phyloP scores from a whole-genome alignment of 75 land plant genomes.

The Pinus albicaulis region DNA sequence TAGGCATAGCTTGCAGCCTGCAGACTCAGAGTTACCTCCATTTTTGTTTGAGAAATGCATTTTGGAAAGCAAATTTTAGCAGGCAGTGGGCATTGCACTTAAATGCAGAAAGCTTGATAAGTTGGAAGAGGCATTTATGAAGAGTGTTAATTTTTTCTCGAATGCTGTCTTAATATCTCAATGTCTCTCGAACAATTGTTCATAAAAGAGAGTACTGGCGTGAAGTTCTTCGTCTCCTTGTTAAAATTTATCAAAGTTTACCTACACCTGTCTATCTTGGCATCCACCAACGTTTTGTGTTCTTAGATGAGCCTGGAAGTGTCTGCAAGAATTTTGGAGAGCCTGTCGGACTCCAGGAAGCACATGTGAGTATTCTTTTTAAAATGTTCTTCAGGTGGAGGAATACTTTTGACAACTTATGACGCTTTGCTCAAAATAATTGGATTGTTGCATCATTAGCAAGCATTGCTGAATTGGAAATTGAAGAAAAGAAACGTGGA shows the following conservation, averaged over 20 bases:
- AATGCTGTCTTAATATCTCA: conserved; percentile 76
- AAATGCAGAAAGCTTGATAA: conserved; percentile 94
- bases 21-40: no score
- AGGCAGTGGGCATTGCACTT: conserved; percentile 91
- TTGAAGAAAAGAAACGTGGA: conserved; percentile 1
- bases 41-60: conserved; percentile 55
- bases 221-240: conserved; percentile 34
- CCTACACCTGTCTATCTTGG: conserved; percentile 75
- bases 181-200: conserved; percentile 84
- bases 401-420: no score
- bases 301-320: conserved; percentile 80
- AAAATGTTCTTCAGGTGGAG: no score
- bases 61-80: conserved; percentile 85
- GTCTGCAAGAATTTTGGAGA: conserved; percentile 77
- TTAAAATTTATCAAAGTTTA: no score
- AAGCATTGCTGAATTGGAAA: conserved; percentile 25
- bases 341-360: conserved; percentile 26
- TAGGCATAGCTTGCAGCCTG: no score
- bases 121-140: conserved; percentile 85
- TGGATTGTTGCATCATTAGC: conserved; percentile 59
- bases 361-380: no score
- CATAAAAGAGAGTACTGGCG: conserved; percentile 83
- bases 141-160: conserved; percentile 92
- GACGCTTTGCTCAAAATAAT: no score
- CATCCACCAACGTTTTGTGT: conserved; percentile 96